These are phyloP conservation scores for Lathyrus oleraceus DNA, from an alignment of 306 rosid species.

Conservation along the genomic window DNA sequence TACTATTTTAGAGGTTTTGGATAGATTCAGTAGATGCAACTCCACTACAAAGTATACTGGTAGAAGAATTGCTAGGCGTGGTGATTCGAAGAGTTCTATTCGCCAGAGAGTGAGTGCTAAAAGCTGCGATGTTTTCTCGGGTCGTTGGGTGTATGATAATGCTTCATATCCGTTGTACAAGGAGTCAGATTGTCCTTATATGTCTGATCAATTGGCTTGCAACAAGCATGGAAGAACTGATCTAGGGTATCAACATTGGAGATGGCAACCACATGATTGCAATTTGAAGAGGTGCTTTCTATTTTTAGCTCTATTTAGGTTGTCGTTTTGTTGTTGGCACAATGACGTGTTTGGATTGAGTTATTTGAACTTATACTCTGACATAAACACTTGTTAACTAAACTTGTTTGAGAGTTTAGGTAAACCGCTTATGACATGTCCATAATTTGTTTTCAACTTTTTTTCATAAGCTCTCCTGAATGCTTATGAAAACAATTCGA, in stretches of 20 bases:
- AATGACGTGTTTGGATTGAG: not conserved
- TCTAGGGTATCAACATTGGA: conserved; percentile 80
- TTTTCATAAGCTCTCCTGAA: not conserved
- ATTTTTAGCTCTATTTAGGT: not conserved
- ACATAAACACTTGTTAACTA: not conserved
- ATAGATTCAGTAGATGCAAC: conserved; percentile 87
- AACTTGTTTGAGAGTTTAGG: not conserved
- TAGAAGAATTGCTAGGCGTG: conserved; percentile 58
- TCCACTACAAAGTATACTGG: conserved; percentile 76
- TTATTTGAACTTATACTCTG: not conserved
- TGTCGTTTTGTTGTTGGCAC: conserved; percentile 20
- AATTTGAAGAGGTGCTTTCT: conserved; percentile 73
- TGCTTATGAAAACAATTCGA: not conserved
- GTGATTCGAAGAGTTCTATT: conserved; percentile 29
- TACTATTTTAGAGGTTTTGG: conserved; percentile 59
- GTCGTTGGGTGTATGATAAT: conserved; percentile 88
- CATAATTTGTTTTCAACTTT: not conserved
- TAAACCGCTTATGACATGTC: not conserved
- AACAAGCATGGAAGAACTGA: conserved; percentile 91
- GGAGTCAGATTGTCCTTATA: conserved; percentile 78
- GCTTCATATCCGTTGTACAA: conserved; percentile 71
- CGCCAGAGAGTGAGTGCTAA: conserved; percentile 47
- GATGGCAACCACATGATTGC: conserved; percentile 97
- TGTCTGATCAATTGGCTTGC: conserved; percentile 98
- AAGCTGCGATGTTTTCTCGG: conserved; percentile 80